phyloP scores from a whole-genome alignment of 768 basidiomycete genomes.

The Podaxis sp. region DNA sequence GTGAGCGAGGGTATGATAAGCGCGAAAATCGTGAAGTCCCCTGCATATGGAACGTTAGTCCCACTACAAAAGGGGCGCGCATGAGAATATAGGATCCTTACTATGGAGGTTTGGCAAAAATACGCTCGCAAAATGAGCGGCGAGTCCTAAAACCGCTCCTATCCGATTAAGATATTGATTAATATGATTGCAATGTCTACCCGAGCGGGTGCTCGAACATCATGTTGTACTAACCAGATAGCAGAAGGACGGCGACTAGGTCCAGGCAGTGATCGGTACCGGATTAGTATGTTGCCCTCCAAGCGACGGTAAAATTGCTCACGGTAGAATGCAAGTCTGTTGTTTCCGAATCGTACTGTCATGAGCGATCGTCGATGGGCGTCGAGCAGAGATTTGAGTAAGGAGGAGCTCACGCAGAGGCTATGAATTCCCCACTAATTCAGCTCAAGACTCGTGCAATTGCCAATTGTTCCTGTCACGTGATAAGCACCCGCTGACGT shows the following conservation, averaged over 20 bases:
- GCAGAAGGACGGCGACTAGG: slow-evolving; percentile 43
- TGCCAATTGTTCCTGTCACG: not conserved
- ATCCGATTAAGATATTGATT: not conserved
- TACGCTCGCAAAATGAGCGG: slow-evolving; percentile 62
- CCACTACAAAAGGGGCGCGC: not conserved
- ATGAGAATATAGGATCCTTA: slow-evolving; percentile 31
- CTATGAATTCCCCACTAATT: not conserved
- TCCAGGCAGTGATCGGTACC: slow-evolving; percentile 4
- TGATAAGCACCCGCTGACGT: not conserved
- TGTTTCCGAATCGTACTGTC: slow-evolving; percentile 62
- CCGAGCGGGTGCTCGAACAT: not conserved
- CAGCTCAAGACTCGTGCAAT: not conserved
- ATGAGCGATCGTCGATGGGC: slow-evolving; percentile 29
- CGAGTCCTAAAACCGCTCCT: slow-evolving; percentile 65
- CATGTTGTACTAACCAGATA: slow-evolving; percentile 38
- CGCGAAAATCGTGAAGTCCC: slow-evolving; percentile 69
- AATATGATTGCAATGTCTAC: not conserved
- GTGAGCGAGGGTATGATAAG: slow-evolving; percentile 66
- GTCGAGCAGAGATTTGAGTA: not conserved
- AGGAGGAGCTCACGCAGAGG: not conserved
- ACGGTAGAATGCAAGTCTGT: slow-evolving; percentile 55
- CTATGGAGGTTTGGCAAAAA: slow-evolving; percentile 69
- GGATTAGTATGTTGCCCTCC: not conserved
- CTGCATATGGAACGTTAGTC: slow-evolving; percentile 32
- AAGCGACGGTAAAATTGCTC: slow-evolving; percentile 23